Base-by-base conservation (phyloP, 2,329 filamentous ascomycete genomes). In the Sporothrix schenckii region DNA sequence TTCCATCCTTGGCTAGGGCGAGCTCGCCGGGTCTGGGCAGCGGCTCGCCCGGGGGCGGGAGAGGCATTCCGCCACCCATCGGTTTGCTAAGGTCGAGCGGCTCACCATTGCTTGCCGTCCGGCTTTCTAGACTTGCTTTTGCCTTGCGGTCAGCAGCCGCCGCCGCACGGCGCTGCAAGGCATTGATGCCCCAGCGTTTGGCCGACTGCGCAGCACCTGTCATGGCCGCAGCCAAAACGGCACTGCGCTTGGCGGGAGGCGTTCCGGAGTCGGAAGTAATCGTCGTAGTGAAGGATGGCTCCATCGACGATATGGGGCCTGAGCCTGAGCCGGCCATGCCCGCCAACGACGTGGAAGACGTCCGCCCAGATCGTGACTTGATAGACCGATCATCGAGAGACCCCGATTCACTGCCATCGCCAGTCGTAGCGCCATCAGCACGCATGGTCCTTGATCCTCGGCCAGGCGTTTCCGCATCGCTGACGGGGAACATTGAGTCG, bases 21-120 rank as follows among this genome's bases (percentile, higher is more conserved):
- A 72, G 63, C 63, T 73, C 72, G 14, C 34, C 67, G n/a, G 90
- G 90, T 54, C 84, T 87, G 1, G 93, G 93, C 1, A 97, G 83
- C 3, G 93, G 93, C 58, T 86, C 89, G 2, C 93, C 93, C 2
- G 91, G 92, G 10, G 93, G 92, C 61, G 92, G 93, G 21, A 97
- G 82, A 0, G 93, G 93, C 75, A 91, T 90, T 0, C 93, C 93
- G 52, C 93, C 87, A 1, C 93, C 93, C 82, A 96, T 93, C 1
- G 93, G 93, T 75, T 92, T 87, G 73, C 78, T 80, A 71, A 86
- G 74, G 80, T 88, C 78, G 72, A 87, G 60, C 19, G 74, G 72
- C 34, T 76, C 75, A 9, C 73, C 67, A 34, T 53, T 72, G 69
- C 68, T 63, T 3, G 34, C 49, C 1, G 63, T 52, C 10, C 60